Conservation (phyloP, 768 basidiomycete genomes). For the Hypsizygus marmoreus region DNA sequence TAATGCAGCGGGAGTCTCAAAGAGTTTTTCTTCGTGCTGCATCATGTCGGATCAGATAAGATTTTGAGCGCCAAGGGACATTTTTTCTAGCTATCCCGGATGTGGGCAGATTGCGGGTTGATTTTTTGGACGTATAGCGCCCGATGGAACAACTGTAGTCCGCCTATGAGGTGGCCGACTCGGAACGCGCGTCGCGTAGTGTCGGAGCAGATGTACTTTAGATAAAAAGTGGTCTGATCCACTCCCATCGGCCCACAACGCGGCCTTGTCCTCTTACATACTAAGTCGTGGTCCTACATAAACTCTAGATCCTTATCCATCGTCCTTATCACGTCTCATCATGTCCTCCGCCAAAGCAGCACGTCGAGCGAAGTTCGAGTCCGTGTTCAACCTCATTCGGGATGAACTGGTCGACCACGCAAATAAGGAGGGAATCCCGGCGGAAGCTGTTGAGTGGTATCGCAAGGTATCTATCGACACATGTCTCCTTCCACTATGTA, state of each 20-base stretch:
- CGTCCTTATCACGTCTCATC: neutral
- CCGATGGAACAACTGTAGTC: no score
- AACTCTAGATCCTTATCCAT: neutral
- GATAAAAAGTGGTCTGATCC: slow-evolving; percentile 8
- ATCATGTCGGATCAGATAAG: no score
- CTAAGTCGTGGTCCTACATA: neutral
- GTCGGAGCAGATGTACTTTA: neutral
- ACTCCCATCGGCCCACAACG: neutral
- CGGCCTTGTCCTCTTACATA: neutral
- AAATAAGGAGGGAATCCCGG: slow-evolving; percentile 73
- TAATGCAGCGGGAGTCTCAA: no score
- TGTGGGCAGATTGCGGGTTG: no score
- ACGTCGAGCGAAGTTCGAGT: slow-evolving; percentile 66
- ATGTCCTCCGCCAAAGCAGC: slow-evolving; percentile 24
- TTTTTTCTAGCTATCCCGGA: no score
- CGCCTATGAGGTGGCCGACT: no score
- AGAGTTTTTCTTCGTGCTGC: no score
- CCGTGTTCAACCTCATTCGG: slow-evolving; percentile 68
- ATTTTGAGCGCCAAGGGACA: no score
- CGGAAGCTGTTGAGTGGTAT: slow-evolving; percentile 86
- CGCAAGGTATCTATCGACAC: slow-evolving; percentile 60
- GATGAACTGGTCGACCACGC: slow-evolving; percentile 78
- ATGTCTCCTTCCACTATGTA: neutral
- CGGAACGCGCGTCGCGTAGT: no score
- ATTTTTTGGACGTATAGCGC: no score